A percentile compares a stretch with the other conserved stretches of the same genome.
Evolutionary conservation across 306 rosid species (phyloP).

Genomic region (Cucurbita argyrosperma): DNA sequence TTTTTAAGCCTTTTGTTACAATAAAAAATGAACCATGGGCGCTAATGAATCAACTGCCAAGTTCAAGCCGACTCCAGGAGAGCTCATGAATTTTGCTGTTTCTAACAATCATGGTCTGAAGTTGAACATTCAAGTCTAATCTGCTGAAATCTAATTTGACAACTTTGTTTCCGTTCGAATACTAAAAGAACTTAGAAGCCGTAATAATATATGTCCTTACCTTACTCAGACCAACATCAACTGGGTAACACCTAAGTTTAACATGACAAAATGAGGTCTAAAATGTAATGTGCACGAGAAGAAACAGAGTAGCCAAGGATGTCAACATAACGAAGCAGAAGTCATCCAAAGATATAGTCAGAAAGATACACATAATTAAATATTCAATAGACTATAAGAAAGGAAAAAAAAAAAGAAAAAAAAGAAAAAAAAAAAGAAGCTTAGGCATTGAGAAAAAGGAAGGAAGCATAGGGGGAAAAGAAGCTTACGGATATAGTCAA

Average conservation of each 20-base stretch:
- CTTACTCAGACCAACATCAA: slow-evolving; percentile 89
- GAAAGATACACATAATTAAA: background rate
- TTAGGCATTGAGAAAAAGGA: background rate
- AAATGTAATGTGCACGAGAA: background rate
- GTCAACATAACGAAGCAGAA: background rate
- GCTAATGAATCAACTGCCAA: background rate
- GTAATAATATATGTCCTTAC: slow-evolving; percentile 24
- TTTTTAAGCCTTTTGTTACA: background rate
- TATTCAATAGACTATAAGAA: background rate
- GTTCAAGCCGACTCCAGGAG: background rate
- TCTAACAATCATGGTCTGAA: background rate
- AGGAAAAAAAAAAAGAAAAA: background rate
- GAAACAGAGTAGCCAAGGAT: background rate
- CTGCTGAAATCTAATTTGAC: slow-evolving; percentile 2
- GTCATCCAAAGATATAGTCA: background rate
- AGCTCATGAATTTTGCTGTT: background rate
- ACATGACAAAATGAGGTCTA: slow-evolving; percentile 6
- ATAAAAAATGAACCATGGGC: background rate
- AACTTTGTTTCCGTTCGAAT: background rate
- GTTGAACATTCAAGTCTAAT: background rate
- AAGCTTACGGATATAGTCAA: background rate
- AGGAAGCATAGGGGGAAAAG: background rate
- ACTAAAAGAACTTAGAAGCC: background rate
- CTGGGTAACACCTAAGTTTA: slow-evolving; percentile 60
- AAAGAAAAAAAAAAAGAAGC: background rate